A percentile compares a stretch with the other conserved stretches of the same genome.
These are phyloP conservation scores for Erythrophleum ivorense DNA, from an alignment of 331 rosid species.

Conservation along the genomic window DNA sequence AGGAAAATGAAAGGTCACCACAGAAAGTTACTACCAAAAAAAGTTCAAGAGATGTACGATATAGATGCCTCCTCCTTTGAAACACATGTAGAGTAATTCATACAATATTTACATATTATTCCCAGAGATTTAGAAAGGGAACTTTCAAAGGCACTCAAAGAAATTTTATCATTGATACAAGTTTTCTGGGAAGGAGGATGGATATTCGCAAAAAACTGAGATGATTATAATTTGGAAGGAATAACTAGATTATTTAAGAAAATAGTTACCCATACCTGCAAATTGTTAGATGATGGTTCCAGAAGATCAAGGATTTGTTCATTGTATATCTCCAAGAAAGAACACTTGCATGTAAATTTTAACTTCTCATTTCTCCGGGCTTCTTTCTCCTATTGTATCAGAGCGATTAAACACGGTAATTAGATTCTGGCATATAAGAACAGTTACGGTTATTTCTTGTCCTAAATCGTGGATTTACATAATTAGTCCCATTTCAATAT, in stretches of 20 bases:
- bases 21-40: neutral
- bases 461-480: conserved; percentile 21
- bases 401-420: conserved; percentile 28
- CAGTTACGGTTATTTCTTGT: neutral
- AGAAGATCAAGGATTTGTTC: conserved; percentile 98
- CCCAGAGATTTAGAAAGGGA: neutral
- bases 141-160: neutral
- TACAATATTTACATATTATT: neutral
- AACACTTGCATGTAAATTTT: conserved; percentile 86
- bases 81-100: conserved; percentile 6
- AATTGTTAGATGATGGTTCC: conserved; percentile 86
- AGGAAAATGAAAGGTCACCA: neutral
- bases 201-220: conserved; percentile 11
- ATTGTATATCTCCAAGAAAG: conserved; percentile 95
- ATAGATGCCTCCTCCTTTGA: conserved; percentile 5
- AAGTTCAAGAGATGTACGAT: neutral
- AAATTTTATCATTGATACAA: neutral
- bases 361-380: conserved; percentile 85
- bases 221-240: conserved; percentile 13
- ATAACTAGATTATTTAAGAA: conserved; percentile 17
- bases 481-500: neutral
- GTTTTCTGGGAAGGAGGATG: conserved; percentile 7
- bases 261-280: conserved; percentile 67
- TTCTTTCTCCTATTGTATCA: conserved; percentile 81
- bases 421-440: conserved; percentile 25